Evolutionary conservation across 495 filamentous ascomycete genomes (phyloP).

Genomic region (Hypoxylon fragiforme): DNA sequence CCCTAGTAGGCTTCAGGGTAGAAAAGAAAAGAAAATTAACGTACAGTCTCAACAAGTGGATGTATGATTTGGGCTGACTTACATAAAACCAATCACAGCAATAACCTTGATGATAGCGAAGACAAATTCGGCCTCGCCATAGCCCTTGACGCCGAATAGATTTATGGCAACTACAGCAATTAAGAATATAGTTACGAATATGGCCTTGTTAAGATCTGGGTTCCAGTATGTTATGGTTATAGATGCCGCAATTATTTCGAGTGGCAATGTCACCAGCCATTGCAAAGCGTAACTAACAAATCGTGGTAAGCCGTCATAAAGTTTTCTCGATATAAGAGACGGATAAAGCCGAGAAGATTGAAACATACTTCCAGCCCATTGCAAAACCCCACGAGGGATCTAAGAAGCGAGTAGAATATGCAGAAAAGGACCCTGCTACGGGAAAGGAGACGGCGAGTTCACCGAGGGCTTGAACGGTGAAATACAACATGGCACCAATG

Average conservation of each 20-base stretch:
- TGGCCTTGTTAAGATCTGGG: constrained; percentile 63
- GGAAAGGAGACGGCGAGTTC: constrained; percentile 92
- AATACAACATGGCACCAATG: constrained; percentile 88
- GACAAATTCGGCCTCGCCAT: constrained; percentile 89
- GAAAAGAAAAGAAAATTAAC: constrained; percentile 22
- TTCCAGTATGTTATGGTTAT: constrained; percentile 90
- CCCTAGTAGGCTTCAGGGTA: constrained; percentile 64
- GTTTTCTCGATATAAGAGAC: background rate
- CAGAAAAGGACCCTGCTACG: constrained; percentile 88
- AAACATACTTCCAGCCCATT: constrained; percentile 88
- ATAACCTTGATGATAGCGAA: constrained; percentile 85
- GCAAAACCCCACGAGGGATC: constrained; percentile 98
- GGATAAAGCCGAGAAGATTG: background rate
- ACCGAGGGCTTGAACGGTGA: constrained; percentile 87
- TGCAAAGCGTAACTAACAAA: constrained; percentile 77
- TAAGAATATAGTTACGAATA: constrained; percentile 87
- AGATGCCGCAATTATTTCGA: constrained; percentile 89
- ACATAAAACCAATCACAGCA: constrained; percentile 89
- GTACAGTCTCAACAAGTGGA: background rate
- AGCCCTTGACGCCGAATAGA: constrained; percentile 81
- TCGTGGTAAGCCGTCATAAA: constrained; percentile 17
- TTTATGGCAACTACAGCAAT: constrained; percentile 76
- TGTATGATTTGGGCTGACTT: constrained; percentile 39
- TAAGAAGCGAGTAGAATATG: constrained; percentile 88
- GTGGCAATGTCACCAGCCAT: constrained; percentile 85